Conservation (phyloP, 1,284 basidiomycete species). For the Microbotryum lychnidis-dioicae region DNA sequence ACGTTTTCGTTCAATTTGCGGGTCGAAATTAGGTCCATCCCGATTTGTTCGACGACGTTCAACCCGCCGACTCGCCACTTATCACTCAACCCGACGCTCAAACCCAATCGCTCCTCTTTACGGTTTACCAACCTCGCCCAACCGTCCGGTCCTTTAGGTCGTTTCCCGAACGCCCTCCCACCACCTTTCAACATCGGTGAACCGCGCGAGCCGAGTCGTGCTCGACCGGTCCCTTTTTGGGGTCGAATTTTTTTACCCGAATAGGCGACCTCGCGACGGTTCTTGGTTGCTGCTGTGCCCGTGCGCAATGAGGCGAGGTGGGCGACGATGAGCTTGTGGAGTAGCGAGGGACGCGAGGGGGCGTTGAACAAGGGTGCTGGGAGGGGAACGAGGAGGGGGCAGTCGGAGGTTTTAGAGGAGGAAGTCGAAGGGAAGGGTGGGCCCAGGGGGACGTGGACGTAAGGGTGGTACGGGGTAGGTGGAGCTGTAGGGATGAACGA, state of each 20-base stretch:
- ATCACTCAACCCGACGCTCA: conserved; percentile 27
- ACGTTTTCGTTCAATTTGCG: conserved; percentile 15
- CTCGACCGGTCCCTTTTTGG: conserved; percentile 86
- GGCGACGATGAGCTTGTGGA: conserved; percentile 86
- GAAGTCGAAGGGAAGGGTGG: conserved; percentile 8
- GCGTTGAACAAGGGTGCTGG: conserved; percentile 77
- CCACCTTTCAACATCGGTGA: conserved; percentile 87
- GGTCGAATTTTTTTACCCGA: conserved; percentile 79
- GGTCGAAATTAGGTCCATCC: conserved; percentile 14
- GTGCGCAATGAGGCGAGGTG: conserved; percentile 79
- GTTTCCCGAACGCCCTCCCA: conserved; percentile 46
- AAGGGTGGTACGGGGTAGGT: conserved; percentile 16
- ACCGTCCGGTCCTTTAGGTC: conserved; percentile 29
- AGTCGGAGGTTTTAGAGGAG: conserved; percentile 1
- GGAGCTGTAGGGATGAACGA: conserved; percentile 3
- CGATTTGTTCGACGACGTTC: conserved; percentile 22
- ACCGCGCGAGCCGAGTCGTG: conserved; percentile 79
- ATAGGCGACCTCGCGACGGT: conserved; percentile 76
- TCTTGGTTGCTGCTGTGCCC: conserved; percentile 86
- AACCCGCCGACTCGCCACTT: conserved; percentile 29
- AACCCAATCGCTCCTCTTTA: conserved; percentile 29
- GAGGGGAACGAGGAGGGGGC: conserved; percentile 54
- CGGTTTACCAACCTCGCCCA: conserved; percentile 30
- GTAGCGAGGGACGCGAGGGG: conserved; percentile 79
- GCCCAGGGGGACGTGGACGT: conserved; percentile 24